Evolutionary conservation across 495 filamentous ascomycete species (phyloP).

Genomic region (Penicillium egyptiacum): DNA sequence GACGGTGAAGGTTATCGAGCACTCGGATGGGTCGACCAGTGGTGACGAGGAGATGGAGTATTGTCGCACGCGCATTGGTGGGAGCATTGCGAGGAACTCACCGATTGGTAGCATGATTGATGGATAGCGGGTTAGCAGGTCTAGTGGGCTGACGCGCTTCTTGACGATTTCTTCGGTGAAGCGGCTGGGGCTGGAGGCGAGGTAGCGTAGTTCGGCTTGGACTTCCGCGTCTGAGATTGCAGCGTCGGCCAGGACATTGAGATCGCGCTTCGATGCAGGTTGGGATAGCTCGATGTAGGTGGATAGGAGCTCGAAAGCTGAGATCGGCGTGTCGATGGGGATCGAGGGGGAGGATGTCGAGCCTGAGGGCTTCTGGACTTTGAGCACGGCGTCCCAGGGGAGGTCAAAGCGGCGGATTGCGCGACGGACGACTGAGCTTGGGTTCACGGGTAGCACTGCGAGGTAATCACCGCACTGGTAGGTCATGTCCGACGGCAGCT

Average conservation of each 20-base stretch:
- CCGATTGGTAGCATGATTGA: constrained; percentile 56
- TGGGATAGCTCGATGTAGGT: constrained; percentile 72
- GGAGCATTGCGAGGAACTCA: constrained; percentile 65
- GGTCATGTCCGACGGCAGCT: constrained; percentile 61
- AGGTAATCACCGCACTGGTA: constrained; percentile 78
- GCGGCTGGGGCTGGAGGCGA: constrained; percentile 34
- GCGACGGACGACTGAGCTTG: constrained; percentile 55
- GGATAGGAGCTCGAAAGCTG: constrained; percentile 60
- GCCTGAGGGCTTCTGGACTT: constrained; percentile 37
- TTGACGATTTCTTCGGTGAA: constrained; percentile 54
- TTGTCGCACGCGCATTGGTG: constrained; percentile 71
- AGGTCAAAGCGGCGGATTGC: constrained; percentile 55
- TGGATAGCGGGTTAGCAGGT: constrained; percentile 61
- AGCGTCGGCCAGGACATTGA: constrained; percentile 50
- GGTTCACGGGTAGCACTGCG: constrained; percentile 69
- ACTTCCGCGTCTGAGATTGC: constrained; percentile 25
- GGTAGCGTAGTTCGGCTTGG: constrained; percentile 32
- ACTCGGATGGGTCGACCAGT: constrained; percentile 53
- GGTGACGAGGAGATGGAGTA: constrained; percentile 83
- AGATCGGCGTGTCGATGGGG: constrained; percentile 58
- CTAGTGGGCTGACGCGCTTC: constrained; percentile 62
- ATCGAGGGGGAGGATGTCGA: constrained; percentile 51
- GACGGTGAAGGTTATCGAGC: constrained; percentile 66
- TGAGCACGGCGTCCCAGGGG: constrained; percentile 59
- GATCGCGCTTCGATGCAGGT: constrained; percentile 58